phyloP scores from a whole-genome alignment of 2,329 filamentous ascomycete genomes.

The Septoria linicola region DNA sequence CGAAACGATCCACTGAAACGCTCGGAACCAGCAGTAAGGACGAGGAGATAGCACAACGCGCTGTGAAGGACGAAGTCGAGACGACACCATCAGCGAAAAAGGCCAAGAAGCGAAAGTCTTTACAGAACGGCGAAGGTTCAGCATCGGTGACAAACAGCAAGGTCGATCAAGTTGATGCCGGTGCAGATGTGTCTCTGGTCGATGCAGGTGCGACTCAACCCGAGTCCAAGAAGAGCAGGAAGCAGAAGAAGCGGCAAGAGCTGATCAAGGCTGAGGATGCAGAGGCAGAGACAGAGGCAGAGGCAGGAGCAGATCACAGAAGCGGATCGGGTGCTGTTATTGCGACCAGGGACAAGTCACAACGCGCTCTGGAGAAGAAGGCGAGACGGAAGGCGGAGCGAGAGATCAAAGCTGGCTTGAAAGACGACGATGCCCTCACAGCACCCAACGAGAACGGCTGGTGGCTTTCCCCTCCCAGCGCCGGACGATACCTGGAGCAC shows the following conservation, averaged over 20 bases:
- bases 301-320: slow-evolving; percentile 8
- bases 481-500: slow-evolving; percentile 56
- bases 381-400: slow-evolving; percentile 22
- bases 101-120: slow-evolving; percentile 14
- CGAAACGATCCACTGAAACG: no score
- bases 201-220: slow-evolving; percentile 1
- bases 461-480: slow-evolving; percentile 51
- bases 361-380: slow-evolving; percentile 27
- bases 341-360: slow-evolving; percentile 21
- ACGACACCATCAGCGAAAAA: slow-evolving; percentile 15
- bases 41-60: no score
- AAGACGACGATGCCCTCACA: slow-evolving; percentile 17
- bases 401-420: slow-evolving; percentile 17
- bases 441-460: slow-evolving; percentile 37
- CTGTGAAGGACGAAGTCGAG: neutral
- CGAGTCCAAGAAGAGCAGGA: slow-evolving; percentile 6
- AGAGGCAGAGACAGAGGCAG: neutral
- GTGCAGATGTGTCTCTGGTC: slow-evolving; percentile 7
- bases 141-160: neutral
- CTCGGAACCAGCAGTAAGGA: no score
- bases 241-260: slow-evolving; percentile 1
- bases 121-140: slow-evolving; percentile 1
- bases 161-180: neutral
- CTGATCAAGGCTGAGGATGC: neutral
- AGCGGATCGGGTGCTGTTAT: slow-evolving; percentile 5